Evolutionary conservation across 2,329 filamentous ascomycete genomes (phyloP), one percentile per base, ranked within the genome.

Genomic region (Phyllosticta citriasiana): DNA sequence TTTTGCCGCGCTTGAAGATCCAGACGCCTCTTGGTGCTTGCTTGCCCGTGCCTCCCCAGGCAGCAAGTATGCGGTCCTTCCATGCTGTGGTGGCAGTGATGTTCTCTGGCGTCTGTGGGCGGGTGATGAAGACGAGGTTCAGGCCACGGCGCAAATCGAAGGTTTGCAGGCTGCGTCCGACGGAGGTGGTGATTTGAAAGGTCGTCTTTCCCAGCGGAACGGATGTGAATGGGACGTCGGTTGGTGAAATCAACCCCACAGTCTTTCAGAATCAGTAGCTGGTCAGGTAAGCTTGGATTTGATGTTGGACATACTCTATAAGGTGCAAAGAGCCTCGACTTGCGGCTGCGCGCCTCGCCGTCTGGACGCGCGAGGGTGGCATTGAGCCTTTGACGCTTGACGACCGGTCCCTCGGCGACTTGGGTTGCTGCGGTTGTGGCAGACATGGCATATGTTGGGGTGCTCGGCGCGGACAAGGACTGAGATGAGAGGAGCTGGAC

Each of bases 131-230:
- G 69, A 97, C 85, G 57, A 99, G 84, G 69, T 95, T 93, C 64
- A 99, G 82, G 55, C 93, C 93, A 68, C 87, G 85, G 73, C 88
- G 90, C 64, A 99, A 78, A 72, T 99, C 94, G 78, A 99, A 99
- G 0, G 94, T 99, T 76, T 99, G 94, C 55, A 99, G 82, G 63
- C 88, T 90, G 69, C 87, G 84, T 64, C 93, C 94, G 64, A 95
- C 89, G 0, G 91, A 97, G 30, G 94, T 99, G 35, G 94, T 97
- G 74, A 99, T 91, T 73, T 99, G 94, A 72, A 96, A 99, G 3
- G 91, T 96, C 0, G 90, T 93, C 76, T 96, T 96, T 62, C 94
- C 94, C 16, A 96, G 80, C 0, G 93, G 89, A 33, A 95, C 83
- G 5, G 88, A 88, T 2, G 93, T 92, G 71, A 99, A 97, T 0